Evolutionary conservation across 1,139 yeast genomes (phyloP).

Genomic region (Pichia sp.): DNA sequence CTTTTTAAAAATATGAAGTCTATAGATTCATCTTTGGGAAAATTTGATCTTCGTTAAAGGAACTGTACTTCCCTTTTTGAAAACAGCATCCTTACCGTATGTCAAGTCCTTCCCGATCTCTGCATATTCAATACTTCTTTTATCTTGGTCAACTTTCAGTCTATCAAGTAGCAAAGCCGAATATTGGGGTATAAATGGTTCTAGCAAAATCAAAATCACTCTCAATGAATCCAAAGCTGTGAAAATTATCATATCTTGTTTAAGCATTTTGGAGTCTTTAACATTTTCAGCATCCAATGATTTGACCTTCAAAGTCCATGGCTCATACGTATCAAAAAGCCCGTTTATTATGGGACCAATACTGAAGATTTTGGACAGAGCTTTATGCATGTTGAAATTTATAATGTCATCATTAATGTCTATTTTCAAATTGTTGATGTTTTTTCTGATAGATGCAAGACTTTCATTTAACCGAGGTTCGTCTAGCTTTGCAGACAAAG

Average conservation of each 20-base stretch:
- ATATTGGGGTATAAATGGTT: constrained; percentile 69
- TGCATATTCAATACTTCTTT: constrained; percentile 40
- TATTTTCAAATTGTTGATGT: constrained; percentile 31
- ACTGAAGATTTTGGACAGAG: constrained; percentile 60
- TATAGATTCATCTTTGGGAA: neutral
- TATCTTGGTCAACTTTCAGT: constrained; percentile 44
- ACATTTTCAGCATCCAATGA: constrained; percentile 22
- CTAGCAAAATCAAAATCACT: constrained; percentile 58
- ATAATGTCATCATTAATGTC: constrained; percentile 41
- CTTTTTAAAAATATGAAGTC: neutral
- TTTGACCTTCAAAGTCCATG: constrained; percentile 35
- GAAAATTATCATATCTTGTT: constrained; percentile 53
- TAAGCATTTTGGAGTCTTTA: constrained; percentile 21
- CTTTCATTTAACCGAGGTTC: constrained; percentile 17
- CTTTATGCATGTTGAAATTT: constrained; percentile 53
- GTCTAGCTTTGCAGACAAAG: constrained; percentile 17
- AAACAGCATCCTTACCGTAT: constrained; percentile 43
- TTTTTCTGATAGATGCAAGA: constrained; percentile 23
- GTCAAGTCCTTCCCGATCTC: constrained; percentile 43
- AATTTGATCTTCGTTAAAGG: constrained; percentile 35
- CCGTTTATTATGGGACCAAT: constrained; percentile 59
- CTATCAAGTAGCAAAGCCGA: constrained; percentile 58
- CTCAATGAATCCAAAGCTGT: constrained; percentile 70
- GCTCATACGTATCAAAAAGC: constrained; percentile 50
- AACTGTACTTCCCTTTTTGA: constrained; percentile 31